Base-by-base conservation (phyloP, 163 green algal species). In the Volvox carteri region DNA sequence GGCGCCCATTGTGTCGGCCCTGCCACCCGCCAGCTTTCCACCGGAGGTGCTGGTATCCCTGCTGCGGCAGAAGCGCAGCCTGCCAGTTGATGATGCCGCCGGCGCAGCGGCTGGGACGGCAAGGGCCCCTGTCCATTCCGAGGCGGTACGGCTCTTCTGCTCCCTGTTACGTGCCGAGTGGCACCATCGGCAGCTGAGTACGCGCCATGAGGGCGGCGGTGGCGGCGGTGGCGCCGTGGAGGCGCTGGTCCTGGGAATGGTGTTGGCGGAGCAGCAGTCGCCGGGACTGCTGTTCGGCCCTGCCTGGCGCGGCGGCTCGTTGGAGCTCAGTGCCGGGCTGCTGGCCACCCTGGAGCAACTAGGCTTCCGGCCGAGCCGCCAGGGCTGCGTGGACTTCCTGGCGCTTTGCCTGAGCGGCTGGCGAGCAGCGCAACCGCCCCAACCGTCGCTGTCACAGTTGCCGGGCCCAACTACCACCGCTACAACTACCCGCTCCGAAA, bases 291-390 rank as follows among this genome's bases (percentile, higher is more conserved):
- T 81, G 23, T 50, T 81, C 33, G 73, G 73, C 23, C 0, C 44
- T 9, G 67, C 14, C n/a, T 11, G 67, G 3, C 2, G 73, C n/a
- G 42, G 28, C 3, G 18, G 16, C 25, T 65, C 42, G 4, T 46
- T 81, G 16, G 73, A 81, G 73, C 44, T 81, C 1, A 65, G 73
- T 28, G 44, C 73, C 1, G 73, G 73, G 44, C 5, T 81, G 73
- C 73, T 81, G 28, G 73, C 25, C 1, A 46, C 44, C 25, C 44
- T 81, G 42, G 46, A 62, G 9, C 25, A 62, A 28, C 44, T 67
- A 44, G 73, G 73, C 6, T 65, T 81, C 73, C 18, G 44, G 44
- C 14, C 65, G 46, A 23, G 44, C 46, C 28, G 28, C 42, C 42
- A 65, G 73, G 44, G 28, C 28, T 28, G 65, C 14, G 42, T 8